Conservation (phyloP, 2,329 filamentous ascomycete genomes). For the Dothistroma septosporum region DNA sequence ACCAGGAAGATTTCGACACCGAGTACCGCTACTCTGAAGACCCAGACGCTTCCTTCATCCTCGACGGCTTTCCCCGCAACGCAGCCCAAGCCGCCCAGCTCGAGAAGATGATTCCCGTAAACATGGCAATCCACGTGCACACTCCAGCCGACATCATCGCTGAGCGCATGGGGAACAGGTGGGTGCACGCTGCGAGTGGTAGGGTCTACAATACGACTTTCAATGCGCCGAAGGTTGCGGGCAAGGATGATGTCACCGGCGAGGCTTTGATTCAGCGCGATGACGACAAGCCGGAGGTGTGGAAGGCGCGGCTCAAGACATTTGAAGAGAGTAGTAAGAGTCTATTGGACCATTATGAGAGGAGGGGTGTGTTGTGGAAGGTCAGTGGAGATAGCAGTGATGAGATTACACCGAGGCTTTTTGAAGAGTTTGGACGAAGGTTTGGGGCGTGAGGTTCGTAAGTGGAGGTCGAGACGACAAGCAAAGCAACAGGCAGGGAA, state of each 20-base stretch:
- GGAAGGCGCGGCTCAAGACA: constrained; percentile 71
- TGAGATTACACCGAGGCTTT: constrained; percentile 89
- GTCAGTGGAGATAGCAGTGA: constrained; percentile 87
- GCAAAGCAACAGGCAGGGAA: too few relatives aligned
- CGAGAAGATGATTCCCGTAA: constrained; percentile 83
- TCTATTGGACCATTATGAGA: constrained; percentile 82
- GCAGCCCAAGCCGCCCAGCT: constrained; percentile 72
- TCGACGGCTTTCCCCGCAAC: constrained; percentile 93
- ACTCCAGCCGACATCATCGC: constrained; percentile 85
- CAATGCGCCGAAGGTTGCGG: constrained; percentile 74
- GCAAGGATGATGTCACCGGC: constrained; percentile 85
- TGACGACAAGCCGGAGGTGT: constrained; percentile 84
- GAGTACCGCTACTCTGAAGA: constrained; percentile 56
- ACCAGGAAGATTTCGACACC: constrained; percentile 26
- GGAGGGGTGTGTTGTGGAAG: constrained; percentile 77
- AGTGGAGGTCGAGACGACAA: not conserved
- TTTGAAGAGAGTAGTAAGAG: constrained; percentile 85
- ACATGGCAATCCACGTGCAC: constrained; percentile 80
- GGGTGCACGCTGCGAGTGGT: constrained; percentile 88
- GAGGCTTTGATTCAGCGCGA: constrained; percentile 75
- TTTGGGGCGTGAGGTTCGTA: constrained; percentile 48
- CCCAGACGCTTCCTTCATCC: constrained; percentile 81
- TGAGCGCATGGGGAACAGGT: constrained; percentile 82
- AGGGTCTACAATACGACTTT: constrained; percentile 94
- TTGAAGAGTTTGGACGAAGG: constrained; percentile 72